Evolutionary conservation across 2,329 filamentous ascomycete genomes (phyloP), one percentile per base, ranked within the genome.

Genomic region (Trichoderma pleuroti): DNA sequence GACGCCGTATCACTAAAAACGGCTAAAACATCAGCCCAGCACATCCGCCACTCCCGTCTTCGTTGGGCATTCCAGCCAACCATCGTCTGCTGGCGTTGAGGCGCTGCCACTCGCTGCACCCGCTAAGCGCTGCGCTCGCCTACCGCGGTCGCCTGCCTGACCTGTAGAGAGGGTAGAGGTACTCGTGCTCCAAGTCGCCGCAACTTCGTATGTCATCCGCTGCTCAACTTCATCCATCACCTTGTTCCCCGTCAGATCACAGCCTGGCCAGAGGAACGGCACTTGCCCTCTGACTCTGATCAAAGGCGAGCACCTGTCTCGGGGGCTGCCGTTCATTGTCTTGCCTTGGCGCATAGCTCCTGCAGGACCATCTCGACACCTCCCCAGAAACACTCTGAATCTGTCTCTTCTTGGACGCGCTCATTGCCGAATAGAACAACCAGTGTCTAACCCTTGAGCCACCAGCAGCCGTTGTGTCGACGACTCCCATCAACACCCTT

Each of bases 41-140:
- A 60, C 65, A 46, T 68, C 65, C 65, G 65, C 65, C 65, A 68
- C 65, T 60, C 65, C 65, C 65, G 65, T 60, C 54, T 60, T 59
- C 54, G 65, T 57, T 68, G 14, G 54, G 32, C 65, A 68, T 68
- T 68, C 65, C 65, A 68, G 36, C 39, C 65, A 68, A 68, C 54
- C 63, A 66, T 66, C 26, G 49, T 36, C 46, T 34, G 54, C 24
- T 62, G 60, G 32, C 39, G 60, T 39, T 62, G 60, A 39, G 60
- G 46, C 52, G 16, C 54, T 68, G 34, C 65, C n/a, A 28, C 46
- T 52, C 34, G 36, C 49, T 68, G 49, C 65, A 32, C 56, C 36
- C 54, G 39, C 36, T 56, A 34, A 68, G 36, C 52, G 21, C 65
- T 61, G 54, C 56, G 10, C 56, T 28, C 52, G 30, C 60, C 39